Evolutionary conservation across 1,139 yeast genomes (phyloP).

Genomic region (Pichia sp.): DNA sequence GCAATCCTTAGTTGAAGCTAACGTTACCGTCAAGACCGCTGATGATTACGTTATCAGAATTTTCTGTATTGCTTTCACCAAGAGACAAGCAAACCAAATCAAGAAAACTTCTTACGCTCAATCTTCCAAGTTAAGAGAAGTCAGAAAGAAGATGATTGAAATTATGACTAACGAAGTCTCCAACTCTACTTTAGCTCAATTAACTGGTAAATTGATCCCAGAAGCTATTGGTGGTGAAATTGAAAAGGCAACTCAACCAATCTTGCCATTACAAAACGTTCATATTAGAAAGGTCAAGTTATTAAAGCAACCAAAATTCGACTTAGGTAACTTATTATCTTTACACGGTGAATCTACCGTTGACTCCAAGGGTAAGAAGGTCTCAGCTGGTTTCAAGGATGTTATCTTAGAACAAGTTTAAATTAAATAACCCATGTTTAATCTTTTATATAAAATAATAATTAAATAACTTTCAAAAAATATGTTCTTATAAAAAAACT

Average conservation of each 20-base stretch:
- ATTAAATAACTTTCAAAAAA: too few species aligned
- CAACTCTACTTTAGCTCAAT: conserved; percentile 78
- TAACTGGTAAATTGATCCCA: conserved; percentile 81
- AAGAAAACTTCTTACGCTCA: conserved; percentile 91
- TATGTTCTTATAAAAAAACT: too few species aligned
- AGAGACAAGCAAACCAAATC: conserved; percentile 82
- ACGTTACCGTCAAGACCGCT: conserved; percentile 85
- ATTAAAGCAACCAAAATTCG: conserved; percentile 88
- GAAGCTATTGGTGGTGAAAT: conserved; percentile 89
- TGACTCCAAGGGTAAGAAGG: conserved; percentile 89
- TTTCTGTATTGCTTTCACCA: conserved; percentile 89
- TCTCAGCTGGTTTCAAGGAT: conserved; percentile 81
- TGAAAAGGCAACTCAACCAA: conserved; percentile 75
- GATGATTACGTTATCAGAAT: conserved; percentile 86
- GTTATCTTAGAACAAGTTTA: conserved; percentile 82
- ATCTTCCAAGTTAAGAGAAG: conserved; percentile 77
- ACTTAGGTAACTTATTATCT: conserved; percentile 79
- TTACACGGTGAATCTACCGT: conserved; percentile 81
- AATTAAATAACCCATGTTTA: conserved; percentile 3
- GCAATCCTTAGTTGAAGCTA: conserved; percentile 89
- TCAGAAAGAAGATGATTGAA: conserved; percentile 80
- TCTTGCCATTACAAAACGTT: conserved; percentile 86
- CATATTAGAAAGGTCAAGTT: conserved; percentile 89
- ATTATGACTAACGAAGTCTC: conserved; percentile 82
- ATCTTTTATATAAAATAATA: too few species aligned